Conservation (phyloP, 2,329 filamentous ascomycete species). For the Aspergillus versicolor region DNA sequence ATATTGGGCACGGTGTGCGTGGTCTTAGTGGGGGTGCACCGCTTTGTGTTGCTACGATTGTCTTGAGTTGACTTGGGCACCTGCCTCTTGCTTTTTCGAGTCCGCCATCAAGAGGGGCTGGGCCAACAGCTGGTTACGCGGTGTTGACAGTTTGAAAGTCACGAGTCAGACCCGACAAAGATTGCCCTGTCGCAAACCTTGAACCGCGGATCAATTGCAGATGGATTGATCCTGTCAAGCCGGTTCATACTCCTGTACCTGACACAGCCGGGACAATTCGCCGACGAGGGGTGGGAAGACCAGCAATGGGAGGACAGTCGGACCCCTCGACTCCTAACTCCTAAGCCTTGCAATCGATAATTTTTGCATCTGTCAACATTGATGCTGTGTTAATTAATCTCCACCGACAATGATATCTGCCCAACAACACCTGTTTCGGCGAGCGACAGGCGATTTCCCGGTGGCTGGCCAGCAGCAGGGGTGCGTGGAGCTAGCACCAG, state of each 20-base stretch:
- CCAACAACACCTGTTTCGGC: conserved; percentile 21
- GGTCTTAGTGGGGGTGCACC: conserved; percentile 25
- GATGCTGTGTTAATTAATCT: conserved; percentile 2
- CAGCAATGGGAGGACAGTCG: background rate
- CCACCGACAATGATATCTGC: conserved; percentile 28
- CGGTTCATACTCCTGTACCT: background rate
- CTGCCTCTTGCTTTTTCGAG: conserved; percentile 9
- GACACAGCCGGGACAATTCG: background rate
- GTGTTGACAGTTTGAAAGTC: background rate
- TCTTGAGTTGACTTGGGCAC: conserved; percentile 9
- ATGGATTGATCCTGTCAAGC: background rate
- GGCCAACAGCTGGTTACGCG: background rate
- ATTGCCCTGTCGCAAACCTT: background rate
- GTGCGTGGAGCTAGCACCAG: conserved; percentile 21
- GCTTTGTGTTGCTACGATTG: conserved; percentile 18
- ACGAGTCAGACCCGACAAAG: background rate
- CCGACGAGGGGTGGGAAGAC: background rate
- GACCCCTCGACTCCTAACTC: background rate
- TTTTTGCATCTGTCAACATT: conserved; percentile 3
- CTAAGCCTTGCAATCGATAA: conserved; percentile 1
- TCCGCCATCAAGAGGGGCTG: conserved; percentile 3
- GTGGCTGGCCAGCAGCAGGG: background rate
- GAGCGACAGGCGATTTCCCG: conserved; percentile 21
- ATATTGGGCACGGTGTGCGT: conserved; percentile 21
- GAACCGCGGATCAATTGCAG: background rate